phyloP scores from a whole-genome alignment of 768 basidiomycete species.

The Boletus bicolor region DNA sequence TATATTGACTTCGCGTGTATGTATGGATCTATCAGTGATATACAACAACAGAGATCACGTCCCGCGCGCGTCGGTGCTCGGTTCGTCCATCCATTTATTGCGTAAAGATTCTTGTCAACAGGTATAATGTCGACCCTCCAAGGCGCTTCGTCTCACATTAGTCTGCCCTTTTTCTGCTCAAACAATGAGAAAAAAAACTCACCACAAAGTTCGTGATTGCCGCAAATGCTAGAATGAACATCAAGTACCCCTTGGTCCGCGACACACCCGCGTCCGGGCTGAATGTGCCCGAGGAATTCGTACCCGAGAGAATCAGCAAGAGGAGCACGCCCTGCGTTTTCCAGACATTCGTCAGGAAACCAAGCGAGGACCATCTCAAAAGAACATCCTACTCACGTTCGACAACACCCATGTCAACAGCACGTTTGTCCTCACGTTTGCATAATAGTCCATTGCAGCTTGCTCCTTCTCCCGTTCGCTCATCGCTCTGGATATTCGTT shows the following conservation, averaged over 20 bases:
- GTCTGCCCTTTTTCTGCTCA: not conserved
- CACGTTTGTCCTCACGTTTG: conserved; percentile 80
- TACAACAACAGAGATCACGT: conserved; percentile 2
- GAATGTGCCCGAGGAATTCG: conserved; percentile 59
- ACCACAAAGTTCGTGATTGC: conserved; percentile 71
- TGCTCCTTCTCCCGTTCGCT: conserved; percentile 65
- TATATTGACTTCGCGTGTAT: not conserved
- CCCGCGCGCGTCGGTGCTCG: not conserved
- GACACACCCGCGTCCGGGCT: conserved; percentile 42
- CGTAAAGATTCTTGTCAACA: conserved; percentile 49
- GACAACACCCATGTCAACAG: conserved; percentile 81
- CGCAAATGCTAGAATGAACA: conserved; percentile 78
- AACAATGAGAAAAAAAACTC: conserved; percentile 15
- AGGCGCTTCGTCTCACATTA: conserved; percentile 43
- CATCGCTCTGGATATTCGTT: conserved; percentile 24
- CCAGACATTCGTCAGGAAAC: not conserved
- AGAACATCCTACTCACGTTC: conserved; percentile 50
- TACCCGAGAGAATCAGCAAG: conserved; percentile 62
- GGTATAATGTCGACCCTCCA: conserved; percentile 54
- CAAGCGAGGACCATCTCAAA: not conserved
- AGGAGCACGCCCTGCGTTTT: conserved; percentile 59
- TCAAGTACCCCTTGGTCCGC: conserved; percentile 70
- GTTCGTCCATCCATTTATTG: conserved; percentile 30
- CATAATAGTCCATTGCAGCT: conserved; percentile 82
- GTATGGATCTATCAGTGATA: conserved; percentile 5